Evolutionary conservation across 2,329 filamentous ascomycete species (phyloP), one percentile per base, ranked within the genome.

Genomic region (Claviceps sp.): DNA sequence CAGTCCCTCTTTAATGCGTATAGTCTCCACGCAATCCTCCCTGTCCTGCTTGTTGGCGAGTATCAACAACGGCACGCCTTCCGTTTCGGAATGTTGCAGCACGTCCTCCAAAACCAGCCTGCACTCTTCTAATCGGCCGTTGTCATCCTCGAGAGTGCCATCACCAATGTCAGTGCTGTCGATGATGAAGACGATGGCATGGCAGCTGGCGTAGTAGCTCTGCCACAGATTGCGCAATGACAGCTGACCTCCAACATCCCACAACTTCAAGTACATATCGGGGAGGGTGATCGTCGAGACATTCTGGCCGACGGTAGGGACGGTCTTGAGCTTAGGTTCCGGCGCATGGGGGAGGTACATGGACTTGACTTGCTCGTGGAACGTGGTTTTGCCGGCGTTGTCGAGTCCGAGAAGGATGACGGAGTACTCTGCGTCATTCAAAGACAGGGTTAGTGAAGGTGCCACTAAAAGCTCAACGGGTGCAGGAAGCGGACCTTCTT

Each of bases 341-440:
- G 73, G 78, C 52, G 70, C 71, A 56, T 75, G 74, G 45, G 81
- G 76, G 56, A 82, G 76, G 76, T 88, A 95, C 64, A 94, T 78
- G 51, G 88, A 80, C 71, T 95, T 96, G 68, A 97, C 88, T 68
- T 96, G 90, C 66, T 94, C 88, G 70, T 96, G 89, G 65, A 97
- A 90, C 26, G 93, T 97, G 42, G 93, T 97, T 76, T 97, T 97
- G 68, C 93, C 93, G 55, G 93, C 93, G 66, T 97, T 97, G 75
- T 97, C 93, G 64, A 97, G 86, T 56, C 93, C 93, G 61, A 97
- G 86, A 59, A 97, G 85, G 64, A 97, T 88, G 63, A 96, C 88
- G 22, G 91, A 96, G 76, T 96, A 97, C 74, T 97, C 91, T 93
- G 63, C 38, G 49, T 49, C 17, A 20, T 23, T 8, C 36, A 5